Evolutionary conservation across 768 basidiomycete species (phyloP), one percentile per base, ranked within the genome.

Genomic region (Terana coerulea): DNA sequence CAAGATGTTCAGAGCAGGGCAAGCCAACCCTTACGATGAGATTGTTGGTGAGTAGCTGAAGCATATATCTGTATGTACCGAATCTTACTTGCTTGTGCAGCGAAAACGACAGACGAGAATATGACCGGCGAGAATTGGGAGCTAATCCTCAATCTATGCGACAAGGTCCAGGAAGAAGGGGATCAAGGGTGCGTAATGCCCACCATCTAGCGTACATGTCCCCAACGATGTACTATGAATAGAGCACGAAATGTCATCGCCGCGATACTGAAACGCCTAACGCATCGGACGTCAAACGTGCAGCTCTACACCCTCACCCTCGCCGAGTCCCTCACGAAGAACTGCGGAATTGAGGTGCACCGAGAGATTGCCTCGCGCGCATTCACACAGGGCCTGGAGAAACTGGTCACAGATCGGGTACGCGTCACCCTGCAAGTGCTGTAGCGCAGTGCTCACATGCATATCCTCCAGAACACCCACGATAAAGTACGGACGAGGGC

Each of bases 41-140:
- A 79, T 94, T 51, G 90, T 97, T 67, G 80, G 94, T 94, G 58
- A 66, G 90, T 83, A 46, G 17, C 48, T 11, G 30, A 10, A 6
- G 39, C 28, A 91, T 91, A 57, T 61, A 88, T 47, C 14, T 33
- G 35, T 26, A 36, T 36, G 40, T 42, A 31, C 12, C 26, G 26
- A 31, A 12, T 47, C 30, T 35, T 56, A 15, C 51, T 48, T 36
- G 31, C 22, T 55, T 7, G 21, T 8, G 24, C 69, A 97, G 95
- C 70, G 61, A 95, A 97, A 72, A 89, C 95, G 29, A 99, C 97
- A n/a, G 92, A 95, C 67, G 97, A 98, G 79, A 94, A 93, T 67
- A 75, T 95, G 52, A 95, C 95, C 0, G 76, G 78, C 49, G 95
- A 97, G 72, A 91, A 97, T 69, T 99, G 97, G 97, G 94, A 94